Evolutionary conservation across 495 filamentous ascomycete species (phyloP), one percentile per base, ranked within the genome.

Genomic region (Podospora pseudoanserina): DNA sequence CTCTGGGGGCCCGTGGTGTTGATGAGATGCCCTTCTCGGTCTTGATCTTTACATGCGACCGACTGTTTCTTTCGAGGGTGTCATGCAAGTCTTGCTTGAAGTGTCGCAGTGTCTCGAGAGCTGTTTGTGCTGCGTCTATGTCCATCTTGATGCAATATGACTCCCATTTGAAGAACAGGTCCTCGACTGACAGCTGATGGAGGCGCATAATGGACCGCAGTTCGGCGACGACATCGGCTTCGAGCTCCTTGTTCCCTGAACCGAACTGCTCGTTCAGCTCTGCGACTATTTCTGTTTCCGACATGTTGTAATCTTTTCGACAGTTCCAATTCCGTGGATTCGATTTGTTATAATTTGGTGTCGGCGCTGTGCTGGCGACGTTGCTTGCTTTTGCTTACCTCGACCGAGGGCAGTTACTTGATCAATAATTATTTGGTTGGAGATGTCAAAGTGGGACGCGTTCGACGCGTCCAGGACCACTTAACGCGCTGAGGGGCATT

Each of bases 161-260:
- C 73, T 99, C 94, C 95, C 95, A 99, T 86, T 97, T 97, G 86
- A 89, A 97, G 76, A 90, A 97, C 19, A 97, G 83, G 72, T 99
- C 94, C 74, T 97, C 86, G 28, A 86, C 82, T 32, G 85, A 82
- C 66, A 97, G 85, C 20, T 85, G 84, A 77, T 97, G 91, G 19
- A 97, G 80, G 63, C 89, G 88, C 77, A 95, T 85, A 71, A 97
- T 96, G 30, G 91, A 93, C 72, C 88, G 85, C 55, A 99, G 82
- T 77, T 97, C 94, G 23, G 83, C 79, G 54, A 90, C 79, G 60
- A 97, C 84, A 78, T 96, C 92, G 65, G 88, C 81, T 59, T 89
- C 84, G 11, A 94, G 80, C 7, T 73, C 63, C 73, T 78, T 73
- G 67, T 74, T 68, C 30, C 85, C 85, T 56, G 82, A 76, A 23